Percentiles rank a stretch among this genome's conserved stretches.
Evolutionary conservation across 306 rosid species (phyloP).

Genomic region (Corylus avellana): DNA sequence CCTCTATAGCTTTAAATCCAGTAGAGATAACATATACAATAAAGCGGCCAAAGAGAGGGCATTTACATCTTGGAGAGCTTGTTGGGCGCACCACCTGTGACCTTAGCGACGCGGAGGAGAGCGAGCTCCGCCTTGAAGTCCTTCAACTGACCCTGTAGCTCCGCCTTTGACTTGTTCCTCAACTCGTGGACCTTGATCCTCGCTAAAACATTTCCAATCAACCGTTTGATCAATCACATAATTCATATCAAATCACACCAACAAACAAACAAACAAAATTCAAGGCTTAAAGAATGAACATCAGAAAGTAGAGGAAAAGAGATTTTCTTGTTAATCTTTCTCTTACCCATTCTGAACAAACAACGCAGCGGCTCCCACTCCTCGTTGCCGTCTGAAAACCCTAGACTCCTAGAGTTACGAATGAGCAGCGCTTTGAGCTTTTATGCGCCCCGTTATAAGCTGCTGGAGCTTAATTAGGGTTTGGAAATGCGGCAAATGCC

Average conservation of each 20-base stretch:
- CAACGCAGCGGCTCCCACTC: neutral
- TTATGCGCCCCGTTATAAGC: neutral
- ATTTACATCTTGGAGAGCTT: slow-evolving; percentile 87
- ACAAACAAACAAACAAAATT: neutral
- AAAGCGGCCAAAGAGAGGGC: neutral
- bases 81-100: slow-evolving; percentile 96
- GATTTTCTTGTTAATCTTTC: neutral
- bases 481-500: neutral
- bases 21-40: neutral
- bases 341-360: slow-evolving; percentile 4
- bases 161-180: slow-evolving; percentile 71
- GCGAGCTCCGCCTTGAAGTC: slow-evolving; percentile 92
- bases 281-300: neutral
- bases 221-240: neutral
- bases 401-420: neutral
- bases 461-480: neutral
- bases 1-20: neutral
- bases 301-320: neutral
- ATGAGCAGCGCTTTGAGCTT: neutral
- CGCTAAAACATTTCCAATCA: slow-evolving; percentile 41
- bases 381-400: neutral
- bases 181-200: slow-evolving; percentile 92
- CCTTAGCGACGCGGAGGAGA: slow-evolving; percentile 88
- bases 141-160: slow-evolving; percentile 70
- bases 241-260: neutral